These are phyloP conservation scores for Sporormia fimetaria DNA, from an alignment of 495 filamentous ascomycete genomes.

Conservation along the genomic window DNA sequence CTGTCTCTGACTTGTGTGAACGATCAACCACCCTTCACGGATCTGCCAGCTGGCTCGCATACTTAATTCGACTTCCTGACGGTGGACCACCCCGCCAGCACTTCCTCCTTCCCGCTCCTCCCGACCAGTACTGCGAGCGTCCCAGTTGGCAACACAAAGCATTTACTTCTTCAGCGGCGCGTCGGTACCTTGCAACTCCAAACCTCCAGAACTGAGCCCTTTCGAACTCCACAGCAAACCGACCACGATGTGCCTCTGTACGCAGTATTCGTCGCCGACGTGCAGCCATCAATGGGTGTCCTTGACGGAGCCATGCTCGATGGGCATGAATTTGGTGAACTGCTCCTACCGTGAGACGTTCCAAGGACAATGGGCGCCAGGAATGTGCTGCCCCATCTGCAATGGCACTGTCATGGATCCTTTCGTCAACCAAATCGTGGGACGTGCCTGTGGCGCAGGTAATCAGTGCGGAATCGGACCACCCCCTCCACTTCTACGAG, in stretches of 20 bases:
- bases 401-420: conserved; percentile 1
- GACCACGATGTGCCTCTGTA: conserved; percentile 35
- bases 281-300: conserved; percentile 36
- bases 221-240: neutral
- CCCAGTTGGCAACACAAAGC: no score
- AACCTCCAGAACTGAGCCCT: neutral
- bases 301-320: conserved; percentile 29
- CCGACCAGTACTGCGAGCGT: conserved; percentile 24
- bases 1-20: no score
- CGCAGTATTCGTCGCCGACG: conserved; percentile 28
- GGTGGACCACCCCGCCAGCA: neutral
- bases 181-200: neutral
- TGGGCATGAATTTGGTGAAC: conserved; percentile 33
- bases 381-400: conserved; percentile 15
- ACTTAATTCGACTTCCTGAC: no score
- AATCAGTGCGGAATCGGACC: neutral
- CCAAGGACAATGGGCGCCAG: conserved; percentile 10
- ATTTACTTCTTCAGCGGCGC: no score
- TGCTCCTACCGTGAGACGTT: conserved; percentile 29
- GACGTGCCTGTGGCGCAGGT: neutral
- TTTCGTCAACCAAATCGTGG: conserved; percentile 7
- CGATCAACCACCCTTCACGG: neutral
- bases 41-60: no score
- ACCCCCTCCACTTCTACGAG: no score
- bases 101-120: no score